phyloP scores from a whole-genome alignment of 75 land plant species.

The Pinus taeda region DNA sequence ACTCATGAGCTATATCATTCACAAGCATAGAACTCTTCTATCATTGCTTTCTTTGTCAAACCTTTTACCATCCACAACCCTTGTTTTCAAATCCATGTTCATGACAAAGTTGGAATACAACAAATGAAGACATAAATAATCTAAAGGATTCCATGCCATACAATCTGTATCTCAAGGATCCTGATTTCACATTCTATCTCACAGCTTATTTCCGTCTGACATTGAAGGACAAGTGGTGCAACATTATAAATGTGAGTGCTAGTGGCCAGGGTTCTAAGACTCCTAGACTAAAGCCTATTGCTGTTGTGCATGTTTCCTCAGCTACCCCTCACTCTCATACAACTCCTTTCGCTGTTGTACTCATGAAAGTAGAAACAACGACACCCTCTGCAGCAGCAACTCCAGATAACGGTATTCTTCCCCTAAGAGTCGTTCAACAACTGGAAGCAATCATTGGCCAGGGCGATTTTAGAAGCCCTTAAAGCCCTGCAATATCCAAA shows the following conservation, averaged over 20 bases:
- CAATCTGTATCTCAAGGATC: slow-evolving; percentile 34
- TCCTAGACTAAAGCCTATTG: slow-evolving; percentile 5
- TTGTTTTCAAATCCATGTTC: too few species aligned
- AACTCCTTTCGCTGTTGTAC: background rate
- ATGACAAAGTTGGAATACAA: too few species aligned
- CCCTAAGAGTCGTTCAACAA: background rate
- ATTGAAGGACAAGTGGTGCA: slow-evolving; percentile 91
- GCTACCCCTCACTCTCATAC: background rate
- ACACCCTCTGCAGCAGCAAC: slow-evolving; percentile 9
- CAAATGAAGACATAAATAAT: too few species aligned
- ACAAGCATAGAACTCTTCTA: too few species aligned
- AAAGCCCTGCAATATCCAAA: slow-evolving; percentile 55
- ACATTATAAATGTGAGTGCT: slow-evolving; percentile 43
- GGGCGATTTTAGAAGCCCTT: slow-evolving; percentile 66
- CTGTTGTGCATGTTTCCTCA: slow-evolving; percentile 9
- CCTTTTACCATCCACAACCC: too few species aligned
- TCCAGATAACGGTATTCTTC: slow-evolving; percentile 4
- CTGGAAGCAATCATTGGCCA: background rate
- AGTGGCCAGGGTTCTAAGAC: slow-evolving; percentile 42
- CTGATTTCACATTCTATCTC: slow-evolving; percentile 43
- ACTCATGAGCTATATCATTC: too few species aligned
- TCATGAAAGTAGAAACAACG: too few species aligned
- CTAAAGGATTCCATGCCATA: too few species aligned
- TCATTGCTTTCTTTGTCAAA: too few species aligned
- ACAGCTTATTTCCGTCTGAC: slow-evolving; percentile 63